Conservation (phyloP, 2,329 filamentous ascomycete species). For the Fusarium hostae region DNA sequence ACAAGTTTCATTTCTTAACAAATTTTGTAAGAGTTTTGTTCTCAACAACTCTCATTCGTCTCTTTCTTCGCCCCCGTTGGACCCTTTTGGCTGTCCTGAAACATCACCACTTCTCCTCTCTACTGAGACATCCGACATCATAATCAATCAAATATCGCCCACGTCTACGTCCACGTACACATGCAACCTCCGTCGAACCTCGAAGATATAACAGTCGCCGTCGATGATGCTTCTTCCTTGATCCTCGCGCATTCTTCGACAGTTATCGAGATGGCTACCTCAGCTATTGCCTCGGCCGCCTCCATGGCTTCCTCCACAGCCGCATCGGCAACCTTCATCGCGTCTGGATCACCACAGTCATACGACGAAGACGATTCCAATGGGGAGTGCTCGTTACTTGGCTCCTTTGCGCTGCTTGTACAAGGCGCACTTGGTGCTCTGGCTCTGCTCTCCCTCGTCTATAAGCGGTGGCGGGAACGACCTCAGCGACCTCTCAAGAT, state of each 20-base stretch:
- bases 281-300: slow-evolving; percentile 45
- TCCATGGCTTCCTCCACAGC: slow-evolving; percentile 45
- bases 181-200: slow-evolving; percentile 42
- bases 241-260: slow-evolving; percentile 31
- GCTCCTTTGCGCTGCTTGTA: slow-evolving; percentile 89
- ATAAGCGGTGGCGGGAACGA: slow-evolving; percentile 90
- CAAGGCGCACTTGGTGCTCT: slow-evolving; percentile 87
- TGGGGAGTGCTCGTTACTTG: slow-evolving; percentile 87
- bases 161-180: slow-evolving; percentile 11
- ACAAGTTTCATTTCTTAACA: slow-evolving; percentile 7
- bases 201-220: slow-evolving; percentile 28
- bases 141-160: slow-evolving; percentile 14
- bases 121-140: slow-evolving; percentile 24
- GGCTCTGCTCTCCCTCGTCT: slow-evolving; percentile 87
- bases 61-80: slow-evolving; percentile 2
- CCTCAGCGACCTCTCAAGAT: slow-evolving; percentile 94
- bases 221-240: slow-evolving; percentile 41
- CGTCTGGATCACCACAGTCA: slow-evolving; percentile 28
- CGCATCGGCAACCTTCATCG: slow-evolving; percentile 28
- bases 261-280: slow-evolving; percentile 45
- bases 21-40: slow-evolving; percentile 9
- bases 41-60: slow-evolving; percentile 7
- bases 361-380: slow-evolving; percentile 61
- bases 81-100: slow-evolving; percentile 31
- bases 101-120: slow-evolving; percentile 34